Percentiles rank a stretch among this genome's conserved stretches.
These are phyloP conservation scores for Pulveroboletus sp. DNA, from an alignment of 768 basidiomycete genomes.

Conservation along the genomic window DNA sequence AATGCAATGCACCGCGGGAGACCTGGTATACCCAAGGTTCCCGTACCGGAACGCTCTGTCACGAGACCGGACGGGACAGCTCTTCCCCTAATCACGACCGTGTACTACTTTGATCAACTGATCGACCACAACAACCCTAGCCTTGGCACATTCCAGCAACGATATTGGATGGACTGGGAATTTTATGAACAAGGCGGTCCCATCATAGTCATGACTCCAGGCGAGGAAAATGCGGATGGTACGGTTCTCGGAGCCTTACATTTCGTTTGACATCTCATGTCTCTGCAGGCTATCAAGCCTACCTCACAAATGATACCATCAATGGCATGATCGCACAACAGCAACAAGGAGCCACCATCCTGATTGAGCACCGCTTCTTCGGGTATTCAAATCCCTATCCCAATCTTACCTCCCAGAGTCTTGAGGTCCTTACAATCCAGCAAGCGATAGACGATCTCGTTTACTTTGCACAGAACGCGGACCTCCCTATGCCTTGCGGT, in stretches of 20 bases:
- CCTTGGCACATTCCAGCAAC: conserved; percentile 71
- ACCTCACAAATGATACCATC: conserved; percentile 63
- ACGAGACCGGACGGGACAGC: conserved; percentile 21
- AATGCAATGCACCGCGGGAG: conserved; percentile 20
- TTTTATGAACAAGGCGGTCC: conserved; percentile 48
- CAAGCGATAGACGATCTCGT: conserved; percentile 74
- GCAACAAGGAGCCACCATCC: conserved; percentile 59
- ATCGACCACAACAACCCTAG: conserved; percentile 52
- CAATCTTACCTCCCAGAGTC: conserved; percentile 56
- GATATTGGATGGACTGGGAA: conserved; percentile 70
- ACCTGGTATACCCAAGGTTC: conserved; percentile 15
- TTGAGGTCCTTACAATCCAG: conserved; percentile 62
- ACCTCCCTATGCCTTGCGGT: conserved; percentile 66
- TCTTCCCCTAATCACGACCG: conserved; percentile 25
- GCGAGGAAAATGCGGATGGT: conserved; percentile 56
- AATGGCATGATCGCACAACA: conserved; percentile 65
- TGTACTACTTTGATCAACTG: conserved; percentile 31
- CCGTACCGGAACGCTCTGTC: conserved; percentile 6
- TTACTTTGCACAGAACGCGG: conserved; percentile 65
- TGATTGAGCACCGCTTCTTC: conserved; percentile 74
- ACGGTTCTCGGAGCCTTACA: background rate
- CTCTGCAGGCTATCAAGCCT: conserved; percentile 36
- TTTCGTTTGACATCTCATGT: background rate
- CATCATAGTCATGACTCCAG: conserved; percentile 47
- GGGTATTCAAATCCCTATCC: conserved; percentile 68